Conservation (phyloP, 2,329 filamentous ascomycete species). For the Cryphonectria parasitica region DNA sequence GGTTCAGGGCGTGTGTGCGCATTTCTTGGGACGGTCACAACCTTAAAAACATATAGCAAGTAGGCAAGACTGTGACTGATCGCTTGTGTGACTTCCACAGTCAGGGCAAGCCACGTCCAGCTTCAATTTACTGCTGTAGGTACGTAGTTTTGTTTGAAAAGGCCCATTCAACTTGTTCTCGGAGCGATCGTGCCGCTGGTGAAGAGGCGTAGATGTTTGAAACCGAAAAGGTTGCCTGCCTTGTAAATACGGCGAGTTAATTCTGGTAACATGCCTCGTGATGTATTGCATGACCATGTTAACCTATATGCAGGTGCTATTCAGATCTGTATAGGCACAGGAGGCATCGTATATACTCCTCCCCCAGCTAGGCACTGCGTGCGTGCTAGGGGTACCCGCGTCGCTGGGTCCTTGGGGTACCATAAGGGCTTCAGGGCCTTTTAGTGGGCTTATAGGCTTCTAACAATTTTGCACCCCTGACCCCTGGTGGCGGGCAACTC, state of each 20-base stretch:
- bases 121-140: neutral
- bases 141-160: no score
- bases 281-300: neutral
- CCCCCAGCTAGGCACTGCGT: no score
- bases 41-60: neutral
- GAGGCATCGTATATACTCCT: neutral
- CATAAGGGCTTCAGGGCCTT: neutral
- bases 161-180: no score
- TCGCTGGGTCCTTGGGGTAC: neutral
- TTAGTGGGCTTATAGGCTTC: neutral
- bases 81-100: neutral
- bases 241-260: neutral
- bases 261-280: neutral
- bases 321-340: neutral
- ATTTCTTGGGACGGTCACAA: neutral
- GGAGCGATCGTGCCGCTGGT: neutral
- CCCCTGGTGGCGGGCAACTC: neutral
- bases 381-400: no score
- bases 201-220: neutral
- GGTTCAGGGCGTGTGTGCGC: neutral
- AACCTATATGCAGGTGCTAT: neutral
- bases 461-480: conserved; percentile 6
- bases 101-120: neutral
- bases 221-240: neutral
- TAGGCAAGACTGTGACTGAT: neutral